phyloP scores from a whole-genome alignment of 2,329 filamentous ascomycete species.

The Fusarium sp. region DNA sequence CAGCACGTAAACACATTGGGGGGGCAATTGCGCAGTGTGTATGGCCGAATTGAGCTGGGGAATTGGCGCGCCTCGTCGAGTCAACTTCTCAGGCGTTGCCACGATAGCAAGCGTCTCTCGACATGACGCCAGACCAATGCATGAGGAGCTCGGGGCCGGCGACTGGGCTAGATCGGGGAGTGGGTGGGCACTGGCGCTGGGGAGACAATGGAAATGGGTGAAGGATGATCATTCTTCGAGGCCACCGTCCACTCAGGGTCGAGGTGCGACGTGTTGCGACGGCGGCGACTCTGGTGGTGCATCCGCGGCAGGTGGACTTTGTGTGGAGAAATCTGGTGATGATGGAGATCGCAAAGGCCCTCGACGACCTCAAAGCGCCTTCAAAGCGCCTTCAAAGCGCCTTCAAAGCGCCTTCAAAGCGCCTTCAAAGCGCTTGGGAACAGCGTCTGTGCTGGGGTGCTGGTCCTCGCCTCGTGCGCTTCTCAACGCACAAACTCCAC shows the following conservation, averaged over 20 bases:
- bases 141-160: conserved; percentile 36
- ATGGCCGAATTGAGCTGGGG: conserved; percentile 20
- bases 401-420: conserved; percentile 22
- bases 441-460: conserved; percentile 38
- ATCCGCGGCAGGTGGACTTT: conserved; percentile 38
- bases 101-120: conserved; percentile 52
- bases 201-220: not conserved
- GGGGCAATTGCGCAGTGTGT: conserved; percentile 31
- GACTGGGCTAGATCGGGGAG: conserved; percentile 43
- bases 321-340: conserved; percentile 41
- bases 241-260: conserved; percentile 36
- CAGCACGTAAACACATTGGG: conserved; percentile 28
- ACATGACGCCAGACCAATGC: conserved; percentile 44
- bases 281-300: conserved; percentile 38
- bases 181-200: conserved; percentile 47
- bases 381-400: conserved; percentile 21
- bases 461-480: conserved; percentile 25
- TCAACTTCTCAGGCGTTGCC: conserved; percentile 52
- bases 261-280: conserved; percentile 44
- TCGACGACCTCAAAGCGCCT: conserved; percentile 11
- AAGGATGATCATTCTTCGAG: conserved; percentile 23
- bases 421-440: conserved; percentile 25
- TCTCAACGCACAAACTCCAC: conserved; percentile 17
- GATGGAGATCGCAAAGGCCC: conserved; percentile 31
- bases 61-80: conserved; percentile 24